Percentiles rank a stretch among this genome's conserved stretches.
Evolutionary conservation across 805 yeast species (phyloP).

Genomic region (Candida silvatica): DNA sequence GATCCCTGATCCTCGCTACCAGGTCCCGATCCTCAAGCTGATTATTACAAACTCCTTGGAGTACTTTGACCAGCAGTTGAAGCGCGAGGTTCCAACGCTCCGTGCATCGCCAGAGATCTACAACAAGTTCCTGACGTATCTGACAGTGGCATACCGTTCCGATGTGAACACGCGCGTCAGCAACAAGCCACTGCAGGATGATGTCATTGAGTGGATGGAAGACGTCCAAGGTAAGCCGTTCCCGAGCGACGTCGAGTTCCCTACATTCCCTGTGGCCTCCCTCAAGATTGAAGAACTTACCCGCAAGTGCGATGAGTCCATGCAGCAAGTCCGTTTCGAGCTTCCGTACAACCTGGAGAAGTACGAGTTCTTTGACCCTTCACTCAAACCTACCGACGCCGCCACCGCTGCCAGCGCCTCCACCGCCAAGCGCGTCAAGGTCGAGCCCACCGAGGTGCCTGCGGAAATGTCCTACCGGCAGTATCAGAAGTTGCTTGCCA

Average conservation of each 20-base stretch:
- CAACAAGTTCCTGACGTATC: constrained; percentile 11
- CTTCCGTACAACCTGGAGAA: constrained; percentile 6
- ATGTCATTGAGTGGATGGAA: constrained; percentile 22
- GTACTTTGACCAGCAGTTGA: constrained; percentile 24
- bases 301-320: constrained; percentile 11
- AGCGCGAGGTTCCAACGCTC: constrained; percentile 6
- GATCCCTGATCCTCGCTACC: constrained; percentile 5
- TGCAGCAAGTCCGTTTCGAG: constrained; percentile 11
- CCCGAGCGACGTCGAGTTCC: constrained; percentile 10
- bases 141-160: constrained; percentile 13
- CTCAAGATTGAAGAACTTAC: constrained; percentile 6
- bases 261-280: constrained; percentile 6
- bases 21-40: constrained; percentile 38
- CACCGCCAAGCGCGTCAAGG: constrained; percentile 15
- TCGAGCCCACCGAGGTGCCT: constrained; percentile 3
- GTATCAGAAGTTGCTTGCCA: constrained; percentile 26
- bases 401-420: constrained; percentile 3
- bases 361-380: constrained; percentile 12
- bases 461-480: constrained; percentile 4
- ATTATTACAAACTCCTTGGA: constrained; percentile 36
- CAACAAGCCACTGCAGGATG: constrained; percentile 7
- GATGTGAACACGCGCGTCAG: constrained; percentile 7
- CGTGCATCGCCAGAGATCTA: constrained; percentile 7
- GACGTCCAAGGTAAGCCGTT: constrained; percentile 11
- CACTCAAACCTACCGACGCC: constrained; percentile 6